These are phyloP conservation scores for Allium fistulosum DNA, from an alignment of 106 monocot species.

Conservation along the genomic window DNA sequence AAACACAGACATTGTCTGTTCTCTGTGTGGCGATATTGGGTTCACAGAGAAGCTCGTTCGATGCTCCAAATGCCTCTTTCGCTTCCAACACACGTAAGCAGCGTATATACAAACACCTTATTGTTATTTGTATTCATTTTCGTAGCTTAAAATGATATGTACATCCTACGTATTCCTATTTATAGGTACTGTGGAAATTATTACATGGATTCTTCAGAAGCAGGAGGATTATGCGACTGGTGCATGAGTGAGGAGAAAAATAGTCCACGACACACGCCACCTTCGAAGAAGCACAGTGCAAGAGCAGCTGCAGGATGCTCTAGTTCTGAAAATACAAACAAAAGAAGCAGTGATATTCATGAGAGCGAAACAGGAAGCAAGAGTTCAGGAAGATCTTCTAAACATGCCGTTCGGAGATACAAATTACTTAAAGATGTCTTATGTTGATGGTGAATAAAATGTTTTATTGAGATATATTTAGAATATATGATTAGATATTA, in stretches of 20 bases:
- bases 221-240: slow-evolving; percentile 33
- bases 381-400: slow-evolving; percentile 3
- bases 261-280: too few relatives aligned
- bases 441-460: slow-evolving; percentile 13
- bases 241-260: slow-evolving; percentile 29
- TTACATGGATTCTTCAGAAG: slow-evolving; percentile 13
- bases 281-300: slow-evolving; percentile 3
- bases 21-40: slow-evolving; percentile 71
- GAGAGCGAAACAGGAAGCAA: neutral
- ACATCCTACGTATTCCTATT: too few relatives aligned
- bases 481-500: too few relatives aligned
- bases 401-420: slow-evolving; percentile 35
- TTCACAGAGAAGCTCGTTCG: slow-evolving; percentile 60
- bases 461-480: too few relatives aligned
- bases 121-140: too few relatives aligned
- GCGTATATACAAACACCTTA: too few relatives aligned
- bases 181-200: slow-evolving; percentile 54
- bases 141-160: too few relatives aligned
- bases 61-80: slow-evolving; percentile 44
- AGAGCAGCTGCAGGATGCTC: neutral
- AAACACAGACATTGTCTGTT: slow-evolving; percentile 21
- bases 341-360: neutral
- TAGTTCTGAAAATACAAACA: neutral
- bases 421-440: slow-evolving; percentile 57
- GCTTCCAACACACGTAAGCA: slow-evolving; percentile 57